A percentile compares a stretch with the other conserved stretches of the same genome.
phyloP scores from a whole-genome alignment of 1,139 yeast genomes.

The Suhomyces panamericanus region DNA sequence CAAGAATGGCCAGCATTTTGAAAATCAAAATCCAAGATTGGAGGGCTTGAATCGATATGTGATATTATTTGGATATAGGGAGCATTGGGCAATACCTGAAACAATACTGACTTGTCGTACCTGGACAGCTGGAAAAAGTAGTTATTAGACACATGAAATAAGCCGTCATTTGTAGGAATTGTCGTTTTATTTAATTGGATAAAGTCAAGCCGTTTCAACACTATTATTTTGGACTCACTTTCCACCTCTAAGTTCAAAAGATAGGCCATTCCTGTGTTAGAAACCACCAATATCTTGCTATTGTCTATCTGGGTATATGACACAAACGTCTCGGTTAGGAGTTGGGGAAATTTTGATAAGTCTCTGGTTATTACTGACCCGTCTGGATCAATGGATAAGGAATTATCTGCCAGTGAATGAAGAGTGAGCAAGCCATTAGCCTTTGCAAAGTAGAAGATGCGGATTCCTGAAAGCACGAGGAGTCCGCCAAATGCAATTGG shows the following conservation, averaged over 20 bases:
- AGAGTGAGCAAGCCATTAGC: conserved; percentile 18
- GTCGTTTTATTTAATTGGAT: conserved; percentile 35
- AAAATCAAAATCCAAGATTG: conserved; percentile 32
- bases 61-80: conserved; percentile 32
- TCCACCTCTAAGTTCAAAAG: conserved; percentile 26
- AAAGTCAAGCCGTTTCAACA: conserved; percentile 26
- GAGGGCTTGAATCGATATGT: conserved; percentile 34
- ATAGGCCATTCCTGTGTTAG: conserved; percentile 34
- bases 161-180: conserved; percentile 19
- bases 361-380: conserved; percentile 16
- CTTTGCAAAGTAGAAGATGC: conserved; percentile 35
- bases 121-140: conserved; percentile 36
- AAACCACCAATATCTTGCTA: conserved; percentile 28
- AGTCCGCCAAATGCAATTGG: conserved; percentile 31
- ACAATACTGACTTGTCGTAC: conserved; percentile 36
- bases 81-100: conserved; percentile 26
- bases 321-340: conserved; percentile 11
- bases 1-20: conserved; percentile 4
- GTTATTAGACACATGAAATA: conserved; percentile 33
- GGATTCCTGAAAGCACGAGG: conserved; percentile 30
- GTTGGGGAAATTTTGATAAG: conserved; percentile 10
- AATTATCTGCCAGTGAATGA: conserved; percentile 8
- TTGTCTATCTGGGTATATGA: conserved; percentile 27
- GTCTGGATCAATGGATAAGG: conserved; percentile 13
- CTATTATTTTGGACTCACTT: conserved; percentile 3